Conservation (phyloP, 2,329 filamentous ascomycete genomes). For the Delphinella strobiligena region DNA sequence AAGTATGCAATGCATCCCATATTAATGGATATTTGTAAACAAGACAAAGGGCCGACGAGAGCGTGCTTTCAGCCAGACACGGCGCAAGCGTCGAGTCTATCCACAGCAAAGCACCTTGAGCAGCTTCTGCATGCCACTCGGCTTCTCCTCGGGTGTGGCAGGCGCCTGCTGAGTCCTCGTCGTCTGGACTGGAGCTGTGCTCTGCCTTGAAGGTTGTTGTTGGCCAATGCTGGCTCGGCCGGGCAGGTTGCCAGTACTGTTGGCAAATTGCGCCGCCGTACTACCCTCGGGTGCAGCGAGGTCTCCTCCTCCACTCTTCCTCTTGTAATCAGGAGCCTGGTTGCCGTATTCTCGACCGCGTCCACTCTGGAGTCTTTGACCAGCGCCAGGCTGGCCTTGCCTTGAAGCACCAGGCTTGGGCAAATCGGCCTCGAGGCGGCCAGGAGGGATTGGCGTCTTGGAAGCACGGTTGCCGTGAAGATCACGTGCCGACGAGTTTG, state of each 20-base stretch:
- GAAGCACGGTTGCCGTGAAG: conserved; percentile 60
- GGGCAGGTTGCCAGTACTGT: conserved; percentile 79
- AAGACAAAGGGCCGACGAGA: too few species aligned
- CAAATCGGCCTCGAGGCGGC: conserved; percentile 35
- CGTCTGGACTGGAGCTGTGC: conserved; percentile 6
- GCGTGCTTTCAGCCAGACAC: too few species aligned
- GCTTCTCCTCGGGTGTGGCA: conserved; percentile 55
- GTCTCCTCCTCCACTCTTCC: conserved; percentile 67
- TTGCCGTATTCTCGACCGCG: conserved; percentile 17
- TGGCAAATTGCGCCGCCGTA: conserved; percentile 93
- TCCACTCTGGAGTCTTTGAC: conserved; percentile 33
- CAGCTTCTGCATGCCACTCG: conserved; percentile 78
- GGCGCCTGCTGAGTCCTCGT: conserved; percentile 13
- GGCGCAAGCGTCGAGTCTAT: too few species aligned
- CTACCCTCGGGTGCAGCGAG: conserved; percentile 70
- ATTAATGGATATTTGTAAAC: too few species aligned
- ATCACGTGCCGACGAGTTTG: conserved; percentile 74
- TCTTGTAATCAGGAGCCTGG: conserved; percentile 40
- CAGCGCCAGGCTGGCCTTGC: conserved; percentile 64
- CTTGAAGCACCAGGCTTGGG: conserved; percentile 51
- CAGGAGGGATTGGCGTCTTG: conserved; percentile 36
- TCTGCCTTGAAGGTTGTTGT: conserved; percentile 9
- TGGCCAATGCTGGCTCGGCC: conserved; percentile 8
- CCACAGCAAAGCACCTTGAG: conserved; percentile 90
- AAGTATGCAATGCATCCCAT: too few species aligned